Conservation (phyloP, 1,284 basidiomycete species). For the Ceratobasidium sp. region DNA sequence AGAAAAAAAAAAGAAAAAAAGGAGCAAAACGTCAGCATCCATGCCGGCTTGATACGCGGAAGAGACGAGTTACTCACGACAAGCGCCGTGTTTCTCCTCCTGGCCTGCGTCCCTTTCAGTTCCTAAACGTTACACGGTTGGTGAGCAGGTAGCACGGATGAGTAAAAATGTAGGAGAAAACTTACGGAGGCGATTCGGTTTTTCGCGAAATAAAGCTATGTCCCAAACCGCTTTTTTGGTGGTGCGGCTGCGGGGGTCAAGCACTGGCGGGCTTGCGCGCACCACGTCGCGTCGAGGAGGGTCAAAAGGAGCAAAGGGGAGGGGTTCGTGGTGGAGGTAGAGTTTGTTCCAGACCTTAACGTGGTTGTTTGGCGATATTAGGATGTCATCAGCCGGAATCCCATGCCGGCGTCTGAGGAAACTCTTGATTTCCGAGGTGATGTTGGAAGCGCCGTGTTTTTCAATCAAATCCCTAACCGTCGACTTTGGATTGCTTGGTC, state of each 20-base stretch:
- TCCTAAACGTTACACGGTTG: background rate
- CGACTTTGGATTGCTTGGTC: background rate
- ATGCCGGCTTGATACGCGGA: background rate
- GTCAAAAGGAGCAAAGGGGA: slow-evolving; percentile 20
- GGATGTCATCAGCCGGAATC: background rate
- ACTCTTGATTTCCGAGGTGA: background rate
- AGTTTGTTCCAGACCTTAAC: slow-evolving; percentile 8
- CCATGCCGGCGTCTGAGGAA: background rate
- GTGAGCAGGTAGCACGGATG: background rate
- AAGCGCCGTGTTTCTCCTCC: slow-evolving; percentile 1
- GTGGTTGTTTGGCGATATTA: background rate
- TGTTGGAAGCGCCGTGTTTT: background rate
- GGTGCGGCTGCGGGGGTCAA: background rate
- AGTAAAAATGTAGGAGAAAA: background rate
- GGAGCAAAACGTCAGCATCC: background rate
- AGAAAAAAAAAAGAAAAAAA: too few relatives aligned
- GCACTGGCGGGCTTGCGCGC: background rate
- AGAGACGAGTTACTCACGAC: slow-evolving; percentile 5
- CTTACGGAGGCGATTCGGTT: background rate
- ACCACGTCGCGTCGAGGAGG: slow-evolving; percentile 21
- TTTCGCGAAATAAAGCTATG: background rate
- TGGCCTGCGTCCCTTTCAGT: too few relatives aligned
- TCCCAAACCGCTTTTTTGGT: slow-evolving; percentile 4
- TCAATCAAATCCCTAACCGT: background rate
- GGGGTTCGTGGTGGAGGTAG: background rate